phyloP scores from a whole-genome alignment of 345 rosid genomes.

The Garcia nutans region DNA sequence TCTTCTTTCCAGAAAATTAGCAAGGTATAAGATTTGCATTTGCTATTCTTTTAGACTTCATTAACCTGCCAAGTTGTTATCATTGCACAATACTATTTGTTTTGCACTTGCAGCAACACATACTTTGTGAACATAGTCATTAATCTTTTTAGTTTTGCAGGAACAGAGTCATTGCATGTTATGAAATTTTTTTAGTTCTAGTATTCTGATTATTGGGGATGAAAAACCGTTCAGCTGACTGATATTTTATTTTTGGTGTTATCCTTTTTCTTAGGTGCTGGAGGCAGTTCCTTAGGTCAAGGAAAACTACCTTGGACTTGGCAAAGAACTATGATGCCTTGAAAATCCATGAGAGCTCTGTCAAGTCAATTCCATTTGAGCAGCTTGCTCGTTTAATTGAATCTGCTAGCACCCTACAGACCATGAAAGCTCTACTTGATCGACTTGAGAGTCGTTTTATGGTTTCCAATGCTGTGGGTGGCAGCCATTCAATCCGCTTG shows the following conservation, averaged over 20 bases:
- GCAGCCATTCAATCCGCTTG: slow-evolving; percentile 34
- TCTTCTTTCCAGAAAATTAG: slow-evolving; percentile 69
- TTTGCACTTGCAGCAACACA: neutral
- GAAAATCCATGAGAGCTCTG: slow-evolving; percentile 51
- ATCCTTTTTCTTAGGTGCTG: slow-evolving; percentile 61
- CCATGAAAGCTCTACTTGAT: slow-evolving; percentile 66
- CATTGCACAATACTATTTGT: neutral
- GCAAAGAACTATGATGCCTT: slow-evolving; percentile 62
- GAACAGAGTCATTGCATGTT: too few species aligned
- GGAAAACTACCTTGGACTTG: slow-evolving; percentile 70
- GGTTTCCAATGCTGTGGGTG: slow-evolving; percentile 49
- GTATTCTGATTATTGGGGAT: too few species aligned
- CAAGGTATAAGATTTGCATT: slow-evolving; percentile 45
- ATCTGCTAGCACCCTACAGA: slow-evolving; percentile 56
- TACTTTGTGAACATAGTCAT: neutral
- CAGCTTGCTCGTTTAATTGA: slow-evolving; percentile 72
- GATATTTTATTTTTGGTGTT: neutral
- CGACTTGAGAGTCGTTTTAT: slow-evolving; percentile 73
- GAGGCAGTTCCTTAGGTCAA: slow-evolving; percentile 64
- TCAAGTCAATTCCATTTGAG: slow-evolving; percentile 76
- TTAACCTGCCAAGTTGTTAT: neutral
- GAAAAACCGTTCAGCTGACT: neutral
- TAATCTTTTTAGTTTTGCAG: too few species aligned
- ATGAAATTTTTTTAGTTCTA: too few species aligned
- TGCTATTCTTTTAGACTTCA: neutral